Conservation (phyloP, 257 asterid species). For the Rauvolfia tetraphylla region DNA sequence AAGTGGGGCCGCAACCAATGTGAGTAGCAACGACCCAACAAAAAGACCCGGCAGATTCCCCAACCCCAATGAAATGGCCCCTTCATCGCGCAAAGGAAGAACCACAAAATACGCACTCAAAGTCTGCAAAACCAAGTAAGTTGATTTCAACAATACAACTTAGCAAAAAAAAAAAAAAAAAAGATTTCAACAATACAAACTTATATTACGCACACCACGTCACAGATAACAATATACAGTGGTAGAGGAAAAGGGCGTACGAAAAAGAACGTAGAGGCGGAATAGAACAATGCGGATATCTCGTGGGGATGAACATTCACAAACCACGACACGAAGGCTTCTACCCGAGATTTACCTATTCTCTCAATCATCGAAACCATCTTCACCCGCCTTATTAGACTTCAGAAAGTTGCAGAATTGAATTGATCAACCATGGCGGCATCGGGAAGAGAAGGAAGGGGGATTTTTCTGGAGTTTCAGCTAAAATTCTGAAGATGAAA, state of each 20-base stretch:
- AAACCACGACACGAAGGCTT: conserved; percentile 58
- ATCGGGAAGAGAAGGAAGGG: background rate
- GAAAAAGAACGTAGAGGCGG: conserved; percentile 80
- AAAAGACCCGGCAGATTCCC: conserved; percentile 78
- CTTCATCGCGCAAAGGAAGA: conserved; percentile 97
- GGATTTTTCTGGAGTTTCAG: background rate
- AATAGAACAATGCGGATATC: conserved; percentile 59
- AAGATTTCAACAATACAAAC: too few species aligned
- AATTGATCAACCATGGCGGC: conserved; percentile 2
- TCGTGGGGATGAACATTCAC: conserved; percentile 86
- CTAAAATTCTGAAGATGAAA: background rate
- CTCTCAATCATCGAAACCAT: conserved; percentile 22
- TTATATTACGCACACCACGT: too few species aligned
- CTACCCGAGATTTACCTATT: conserved; percentile 57
- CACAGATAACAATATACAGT: background rate
- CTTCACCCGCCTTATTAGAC: background rate
- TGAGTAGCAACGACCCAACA: conserved; percentile 79
- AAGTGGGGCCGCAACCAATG: conserved; percentile 88
- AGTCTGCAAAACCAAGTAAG: conserved; percentile 45
- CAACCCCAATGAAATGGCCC: conserved; percentile 92
- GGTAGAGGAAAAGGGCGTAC: conserved; percentile 32
- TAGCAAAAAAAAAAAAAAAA: too few species aligned
- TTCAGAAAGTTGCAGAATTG: background rate
- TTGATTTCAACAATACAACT: background rate
- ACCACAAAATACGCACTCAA: conserved; percentile 96